Conservation (phyloP, 1,284 basidiomycete genomes). For the Leccinum griseonigrum region DNA sequence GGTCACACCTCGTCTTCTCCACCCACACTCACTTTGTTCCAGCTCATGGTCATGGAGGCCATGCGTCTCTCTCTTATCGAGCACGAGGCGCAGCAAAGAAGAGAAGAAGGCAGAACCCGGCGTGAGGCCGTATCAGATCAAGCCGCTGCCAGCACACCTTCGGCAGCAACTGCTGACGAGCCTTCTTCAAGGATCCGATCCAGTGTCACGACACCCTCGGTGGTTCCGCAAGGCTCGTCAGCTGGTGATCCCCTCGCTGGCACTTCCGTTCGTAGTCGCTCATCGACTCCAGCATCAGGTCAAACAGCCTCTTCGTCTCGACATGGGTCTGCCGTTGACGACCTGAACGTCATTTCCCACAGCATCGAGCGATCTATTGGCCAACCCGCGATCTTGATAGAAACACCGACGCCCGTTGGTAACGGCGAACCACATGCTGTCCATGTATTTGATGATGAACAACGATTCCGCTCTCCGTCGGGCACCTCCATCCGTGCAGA, state of each 20-base stretch:
- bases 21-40: constrained; percentile 18
- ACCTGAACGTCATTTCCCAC: constrained; percentile 27
- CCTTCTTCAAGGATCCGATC: constrained; percentile 4
- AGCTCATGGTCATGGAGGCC: constrained; percentile 99
- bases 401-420: constrained; percentile 5
- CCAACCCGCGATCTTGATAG: constrained; percentile 22
- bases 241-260: constrained; percentile 12
- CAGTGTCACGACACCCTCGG: constrained; percentile 2
- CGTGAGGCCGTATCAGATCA: constrained; percentile 41
- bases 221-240: constrained; percentile 6
- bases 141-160: constrained; percentile 18
- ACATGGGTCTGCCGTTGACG: constrained; percentile 24
- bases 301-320: constrained; percentile 34
- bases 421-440: constrained; percentile 11
- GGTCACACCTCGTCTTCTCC: constrained; percentile 2
- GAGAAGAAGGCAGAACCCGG: constrained; percentile 58
- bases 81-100: constrained; percentile 79
- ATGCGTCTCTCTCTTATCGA: constrained; percentile 95
- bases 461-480: constrained; percentile 12
- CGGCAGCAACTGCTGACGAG: constrained; percentile 8
- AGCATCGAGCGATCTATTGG: constrained; percentile 23
- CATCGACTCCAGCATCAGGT: constrained; percentile 35
- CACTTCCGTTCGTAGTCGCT: constrained; percentile 20
- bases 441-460: constrained; percentile 9
- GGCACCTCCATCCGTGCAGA: constrained; percentile 6